Conservation (phyloP, 768 basidiomycete genomes). For the Boletus eberwhitei region DNA sequence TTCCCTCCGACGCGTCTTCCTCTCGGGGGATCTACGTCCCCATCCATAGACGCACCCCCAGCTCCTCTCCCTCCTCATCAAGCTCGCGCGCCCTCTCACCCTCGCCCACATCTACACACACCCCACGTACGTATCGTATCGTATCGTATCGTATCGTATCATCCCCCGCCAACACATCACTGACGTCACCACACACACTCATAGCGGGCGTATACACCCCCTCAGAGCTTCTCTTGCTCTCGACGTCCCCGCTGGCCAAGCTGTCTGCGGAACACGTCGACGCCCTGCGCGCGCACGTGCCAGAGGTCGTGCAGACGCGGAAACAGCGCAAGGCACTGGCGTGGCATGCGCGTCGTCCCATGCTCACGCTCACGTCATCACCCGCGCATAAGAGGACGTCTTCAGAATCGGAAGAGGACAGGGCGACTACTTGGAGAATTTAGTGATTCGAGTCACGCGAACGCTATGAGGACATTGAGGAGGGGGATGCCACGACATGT, state of each 20-base stretch:
- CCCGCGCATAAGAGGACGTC: background rate
- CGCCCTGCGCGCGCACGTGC: conserved; percentile 16
- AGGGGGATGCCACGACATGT: background rate
- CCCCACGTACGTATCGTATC: background rate
- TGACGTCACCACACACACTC: too few species aligned
- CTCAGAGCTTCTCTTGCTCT: conserved; percentile 23
- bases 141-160: background rate
- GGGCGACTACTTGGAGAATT: conserved; percentile 10
- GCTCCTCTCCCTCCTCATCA: conserved; percentile 7
- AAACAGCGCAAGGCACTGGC: conserved; percentile 26
- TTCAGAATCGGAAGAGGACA: conserved; percentile 20
- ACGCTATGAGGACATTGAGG: background rate
- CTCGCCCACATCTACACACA: too few species aligned
- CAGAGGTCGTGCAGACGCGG: conserved; percentile 27
- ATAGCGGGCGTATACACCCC: conserved; percentile 23
- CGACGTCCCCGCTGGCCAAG: conserved; percentile 21
- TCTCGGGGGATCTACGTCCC: conserved; percentile 36
- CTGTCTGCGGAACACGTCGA: conserved; percentile 3
- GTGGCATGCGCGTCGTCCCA: conserved; percentile 17
- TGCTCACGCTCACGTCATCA: background rate
- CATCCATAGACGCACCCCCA: conserved; percentile 34
- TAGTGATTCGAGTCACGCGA: background rate
- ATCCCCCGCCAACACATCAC: too few species aligned
- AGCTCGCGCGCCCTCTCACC: conserved; percentile 6
- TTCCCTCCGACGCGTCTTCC: background rate